phyloP scores from a whole-genome alignment of 371 early-diverging fungal genomes.

The Mucor indicus region DNA sequence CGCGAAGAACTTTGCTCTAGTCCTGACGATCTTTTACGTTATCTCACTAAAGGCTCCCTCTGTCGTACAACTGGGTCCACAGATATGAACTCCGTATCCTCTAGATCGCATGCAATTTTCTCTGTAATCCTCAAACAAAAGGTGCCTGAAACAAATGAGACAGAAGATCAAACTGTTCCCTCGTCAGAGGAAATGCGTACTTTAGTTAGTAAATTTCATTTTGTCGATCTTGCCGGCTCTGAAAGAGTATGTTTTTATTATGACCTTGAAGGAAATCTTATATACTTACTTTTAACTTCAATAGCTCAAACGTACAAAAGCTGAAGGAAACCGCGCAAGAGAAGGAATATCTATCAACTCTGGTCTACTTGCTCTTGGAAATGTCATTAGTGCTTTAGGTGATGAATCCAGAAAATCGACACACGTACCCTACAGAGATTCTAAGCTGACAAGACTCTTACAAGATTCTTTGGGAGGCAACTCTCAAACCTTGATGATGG shows the following conservation, averaged over 20 bases:
- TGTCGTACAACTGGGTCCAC: slow-evolving; percentile 95
- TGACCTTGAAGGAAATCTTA: neutral
- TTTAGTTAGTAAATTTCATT: slow-evolving; percentile 82
- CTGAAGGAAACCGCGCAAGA: slow-evolving; percentile 87
- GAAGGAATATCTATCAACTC: slow-evolving; percentile 98
- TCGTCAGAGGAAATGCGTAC: slow-evolving; percentile 12
- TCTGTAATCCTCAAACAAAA: slow-evolving; percentile 74
- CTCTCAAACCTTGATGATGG: slow-evolving; percentile 86
- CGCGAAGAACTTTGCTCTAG: slow-evolving; percentile 73
- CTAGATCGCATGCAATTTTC: slow-evolving; percentile 98
- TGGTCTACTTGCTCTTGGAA: slow-evolving; percentile 95
- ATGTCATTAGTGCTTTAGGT: slow-evolving; percentile 96
- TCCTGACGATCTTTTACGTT: slow-evolving; percentile 75
- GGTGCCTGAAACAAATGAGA: slow-evolving; percentile 14
- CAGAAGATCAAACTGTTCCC: neutral
- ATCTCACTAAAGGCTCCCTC: slow-evolving; percentile 73
- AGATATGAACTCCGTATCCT: slow-evolving; percentile 95
- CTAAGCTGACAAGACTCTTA: slow-evolving; percentile 88
- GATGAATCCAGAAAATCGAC: slow-evolving; percentile 68
- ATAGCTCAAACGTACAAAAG: slow-evolving; percentile 45
- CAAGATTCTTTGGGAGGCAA: slow-evolving; percentile 96
- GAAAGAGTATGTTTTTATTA: slow-evolving; percentile 32
- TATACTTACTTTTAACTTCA: neutral
- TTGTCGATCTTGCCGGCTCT: slow-evolving; percentile 95
- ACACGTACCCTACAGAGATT: slow-evolving; percentile 93